Percentiles rank a stretch among this genome's conserved stretches.
phyloP scores from a whole-genome alignment of 352 stramenopile species.

The Globisporangium splendens region DNA sequence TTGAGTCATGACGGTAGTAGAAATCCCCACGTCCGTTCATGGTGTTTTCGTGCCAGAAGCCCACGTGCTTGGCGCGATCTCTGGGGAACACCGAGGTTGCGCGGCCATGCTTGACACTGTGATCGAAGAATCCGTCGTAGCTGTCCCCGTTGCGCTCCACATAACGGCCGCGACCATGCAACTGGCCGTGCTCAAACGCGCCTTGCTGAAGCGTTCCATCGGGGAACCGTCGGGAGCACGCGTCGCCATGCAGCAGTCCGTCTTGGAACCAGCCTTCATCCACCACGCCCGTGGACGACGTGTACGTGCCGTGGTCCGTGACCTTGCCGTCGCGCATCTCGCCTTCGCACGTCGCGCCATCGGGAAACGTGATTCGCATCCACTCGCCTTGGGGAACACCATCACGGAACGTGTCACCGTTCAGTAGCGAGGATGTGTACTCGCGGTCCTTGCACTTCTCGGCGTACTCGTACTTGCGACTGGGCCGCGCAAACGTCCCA shows the following conservation, averaged over 20 bases:
- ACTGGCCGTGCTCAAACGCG: slow-evolving; percentile 38
- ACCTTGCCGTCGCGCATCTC: slow-evolving; percentile 60
- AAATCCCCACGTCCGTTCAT: slow-evolving; percentile 62
- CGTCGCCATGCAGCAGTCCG: slow-evolving; percentile 46
- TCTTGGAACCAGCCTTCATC: slow-evolving; percentile 66
- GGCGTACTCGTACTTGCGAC: slow-evolving; percentile 38
- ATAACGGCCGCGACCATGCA: slow-evolving; percentile 38
- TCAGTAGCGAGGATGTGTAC: slow-evolving; percentile 44
- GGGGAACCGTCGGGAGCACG: slow-evolving; percentile 40
- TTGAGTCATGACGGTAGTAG: slow-evolving; percentile 26
- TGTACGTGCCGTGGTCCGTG: slow-evolving; percentile 51
- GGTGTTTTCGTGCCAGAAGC: slow-evolving; percentile 64
- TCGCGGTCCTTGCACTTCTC: slow-evolving; percentile 28
- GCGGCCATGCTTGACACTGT: slow-evolving; percentile 39
- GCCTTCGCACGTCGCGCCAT: slow-evolving; percentile 62
- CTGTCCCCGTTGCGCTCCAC: slow-evolving; percentile 41
- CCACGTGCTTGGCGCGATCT: slow-evolving; percentile 39
- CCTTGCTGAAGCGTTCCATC: slow-evolving; percentile 47
- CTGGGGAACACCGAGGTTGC: slow-evolving; percentile 36
- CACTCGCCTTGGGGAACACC: slow-evolving; percentile 43
- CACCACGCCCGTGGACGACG: slow-evolving; percentile 55
- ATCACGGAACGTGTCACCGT: slow-evolving; percentile 43
- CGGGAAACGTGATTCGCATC: slow-evolving; percentile 49
- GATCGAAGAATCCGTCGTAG: slow-evolving; percentile 64
- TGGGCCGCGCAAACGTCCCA: slow-evolving; percentile 46